These are phyloP conservation scores for Chenopodium quinoa DNA, from an alignment of 148 eudicot genomes.

Conservation along the genomic window DNA sequence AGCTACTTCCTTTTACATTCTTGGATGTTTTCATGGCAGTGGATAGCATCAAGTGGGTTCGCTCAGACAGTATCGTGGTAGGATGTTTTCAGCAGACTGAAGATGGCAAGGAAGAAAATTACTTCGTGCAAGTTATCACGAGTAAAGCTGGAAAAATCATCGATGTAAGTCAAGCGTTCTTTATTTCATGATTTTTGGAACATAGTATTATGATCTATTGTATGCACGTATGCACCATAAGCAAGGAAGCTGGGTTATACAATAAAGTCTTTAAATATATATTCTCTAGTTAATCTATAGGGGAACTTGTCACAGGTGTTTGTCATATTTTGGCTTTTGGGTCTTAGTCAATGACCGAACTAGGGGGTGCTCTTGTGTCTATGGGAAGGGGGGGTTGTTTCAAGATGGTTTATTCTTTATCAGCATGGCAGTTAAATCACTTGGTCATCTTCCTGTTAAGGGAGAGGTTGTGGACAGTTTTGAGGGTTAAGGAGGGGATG, in stretches of 20 bases:
- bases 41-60: conserved; percentile 84
- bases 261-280: not conserved
- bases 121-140: conserved; percentile 71
- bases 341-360: not conserved
- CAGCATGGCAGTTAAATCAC: not conserved
- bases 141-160: conserved; percentile 47
- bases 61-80: conserved; percentile 73
- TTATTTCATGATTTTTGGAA: not conserved
- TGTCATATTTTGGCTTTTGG: not conserved
- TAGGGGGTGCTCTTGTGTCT: not conserved
- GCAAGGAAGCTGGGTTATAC: not conserved
- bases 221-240: not conserved
- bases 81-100: conserved; percentile 60
- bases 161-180: conserved; percentile 50
- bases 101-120: conserved; percentile 66
- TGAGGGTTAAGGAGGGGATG: not conserved
- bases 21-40: conserved; percentile 44
- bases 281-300: too few species aligned
- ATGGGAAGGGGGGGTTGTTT: not conserved
- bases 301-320: not conserved
- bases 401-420: not conserved
- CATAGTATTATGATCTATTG: not conserved
- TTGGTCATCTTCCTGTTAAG: not conserved
- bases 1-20: not conserved
- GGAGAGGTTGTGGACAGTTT: not conserved